Conservation (phyloP, 169 alveolate species). For the Plasmodium ovale region DNA sequence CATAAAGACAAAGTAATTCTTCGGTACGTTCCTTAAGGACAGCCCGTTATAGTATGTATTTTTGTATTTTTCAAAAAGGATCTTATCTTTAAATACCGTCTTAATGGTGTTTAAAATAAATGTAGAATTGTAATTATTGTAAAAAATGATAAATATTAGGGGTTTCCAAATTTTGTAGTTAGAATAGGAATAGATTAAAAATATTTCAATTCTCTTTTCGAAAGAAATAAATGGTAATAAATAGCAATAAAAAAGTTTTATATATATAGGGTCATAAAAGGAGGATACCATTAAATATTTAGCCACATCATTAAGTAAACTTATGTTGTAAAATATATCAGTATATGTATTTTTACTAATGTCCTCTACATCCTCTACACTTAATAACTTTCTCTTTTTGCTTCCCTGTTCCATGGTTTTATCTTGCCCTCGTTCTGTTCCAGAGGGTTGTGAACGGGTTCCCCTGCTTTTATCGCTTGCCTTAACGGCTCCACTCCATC, state of each 20-base stretch:
- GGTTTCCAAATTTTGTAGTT: conserved; percentile 58
- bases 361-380: neutral
- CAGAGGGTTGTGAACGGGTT: no score
- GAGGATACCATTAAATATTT: conserved; percentile 30
- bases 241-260: conserved; percentile 48
- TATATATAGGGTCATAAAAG: conserved; percentile 40
- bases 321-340: conserved; percentile 38
- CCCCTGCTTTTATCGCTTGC: no score
- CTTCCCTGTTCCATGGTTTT: neutral
- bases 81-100: conserved; percentile 2
- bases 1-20: conserved; percentile 39
- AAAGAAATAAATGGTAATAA: conserved; percentile 60
- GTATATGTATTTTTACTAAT: conserved; percentile 58
- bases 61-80: conserved; percentile 57
- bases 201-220: conserved; percentile 58
- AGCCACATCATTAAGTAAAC: conserved; percentile 18
- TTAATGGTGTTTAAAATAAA: conserved; percentile 19
- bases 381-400: conserved; percentile 1
- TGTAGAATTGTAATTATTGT: conserved; percentile 20
- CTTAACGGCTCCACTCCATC: neutral
- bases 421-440: neutral
- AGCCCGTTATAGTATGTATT: conserved; percentile 35
- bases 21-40: conserved; percentile 35
- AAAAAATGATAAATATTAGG: conserved; percentile 32
- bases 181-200: conserved; percentile 39